Base-by-base conservation (phyloP, 1,284 basidiomycete species). In the Fomitopsis schrenkii region DNA sequence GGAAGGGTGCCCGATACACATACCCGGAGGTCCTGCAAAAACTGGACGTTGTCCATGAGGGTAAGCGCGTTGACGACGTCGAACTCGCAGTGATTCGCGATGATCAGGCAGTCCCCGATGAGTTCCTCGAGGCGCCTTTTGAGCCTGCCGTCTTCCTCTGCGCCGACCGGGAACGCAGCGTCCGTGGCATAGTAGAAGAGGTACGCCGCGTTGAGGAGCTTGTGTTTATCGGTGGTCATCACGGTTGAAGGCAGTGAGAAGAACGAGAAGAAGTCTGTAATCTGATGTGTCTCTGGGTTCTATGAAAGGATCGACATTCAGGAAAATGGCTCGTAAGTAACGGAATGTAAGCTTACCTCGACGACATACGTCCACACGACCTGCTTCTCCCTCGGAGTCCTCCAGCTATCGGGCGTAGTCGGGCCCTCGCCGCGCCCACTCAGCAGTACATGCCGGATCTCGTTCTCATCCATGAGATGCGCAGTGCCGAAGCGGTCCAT, bases 281-380 rank as follows among this genome's bases (percentile, higher is more conserved):
- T 92, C 60, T 84, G 82, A 62, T 91, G 86, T 5, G 91, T 91
- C 58, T 84, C 77, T 0, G 91, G 90, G 73, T 98, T 84, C 94
- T 98, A 60, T 36, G 50, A 42, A 10, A 12, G 2, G 15, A 15
- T 6, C n/a, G 4, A 41, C 15, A 45, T 26, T 48, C 48, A 6
- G 9, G 5, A 55, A 17, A 45, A 17, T 46, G 26, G 12, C 59
- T 55, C 17, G 67, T 9, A 36, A 14, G 15, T 22, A 57, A 2
- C 22, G 45, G 45, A 52, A 38, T 2, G 38, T 22, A 30, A 54
- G 30, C 80, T 64, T 68, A 94, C 95, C 83, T 98, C 96, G 42
- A 98, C 91, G 38, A 99, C 97, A 71, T 97, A 99, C 3, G 93
- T 83, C 97, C 97, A 99, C 1, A 93, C 90, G 42, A 99, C 97